A percentile compares a stretch with the other conserved stretches of the same genome.
These are phyloP conservation scores for Starmera amethionina DNA, from an alignment of 805 yeast species.

Conservation along the genomic window DNA sequence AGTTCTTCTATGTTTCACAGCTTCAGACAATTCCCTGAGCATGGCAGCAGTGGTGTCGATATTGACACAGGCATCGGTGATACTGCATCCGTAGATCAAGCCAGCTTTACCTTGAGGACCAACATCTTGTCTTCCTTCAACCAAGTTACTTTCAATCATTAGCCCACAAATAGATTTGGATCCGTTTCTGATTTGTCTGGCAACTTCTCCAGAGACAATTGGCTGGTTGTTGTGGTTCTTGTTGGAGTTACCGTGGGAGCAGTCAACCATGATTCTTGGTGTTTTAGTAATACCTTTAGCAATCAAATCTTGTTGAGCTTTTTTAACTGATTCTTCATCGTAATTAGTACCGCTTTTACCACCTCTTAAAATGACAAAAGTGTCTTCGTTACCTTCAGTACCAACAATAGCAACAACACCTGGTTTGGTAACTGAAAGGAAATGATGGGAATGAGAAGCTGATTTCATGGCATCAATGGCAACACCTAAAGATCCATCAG, in stretches of 20 bases:
- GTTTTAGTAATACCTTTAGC: conserved; percentile 29
- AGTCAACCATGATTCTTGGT: conserved; percentile 87
- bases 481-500: conserved; percentile 91
- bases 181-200: conserved; percentile 72
- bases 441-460: conserved; percentile 89
- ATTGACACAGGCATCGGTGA: conserved; percentile 95
- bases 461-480: conserved; percentile 93
- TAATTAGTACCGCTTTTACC: conserved; percentile 90
- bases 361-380: conserved; percentile 90
- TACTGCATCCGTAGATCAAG: conserved; percentile 85
- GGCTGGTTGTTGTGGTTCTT: conserved; percentile 93
- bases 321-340: conserved; percentile 64
- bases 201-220: conserved; percentile 66
- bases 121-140: conserved; percentile 89
- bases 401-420: conserved; percentile 95
- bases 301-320: conserved; percentile 51
- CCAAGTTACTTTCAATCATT: conserved; percentile 91
- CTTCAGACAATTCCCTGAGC: conserved; percentile 60
- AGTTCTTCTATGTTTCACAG: conserved; percentile 69
- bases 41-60: conserved; percentile 80
- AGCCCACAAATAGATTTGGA: conserved; percentile 76
- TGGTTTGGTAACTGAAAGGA: conserved; percentile 89
- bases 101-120: conserved; percentile 68
- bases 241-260: conserved; percentile 93
- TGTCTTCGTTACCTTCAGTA: conserved; percentile 86